Percentiles rank a stretch among this genome's conserved stretches.
Evolutionary conservation across 2,329 filamentous ascomycete species (phyloP).

Genomic region (Mycosphaerella sp.): DNA sequence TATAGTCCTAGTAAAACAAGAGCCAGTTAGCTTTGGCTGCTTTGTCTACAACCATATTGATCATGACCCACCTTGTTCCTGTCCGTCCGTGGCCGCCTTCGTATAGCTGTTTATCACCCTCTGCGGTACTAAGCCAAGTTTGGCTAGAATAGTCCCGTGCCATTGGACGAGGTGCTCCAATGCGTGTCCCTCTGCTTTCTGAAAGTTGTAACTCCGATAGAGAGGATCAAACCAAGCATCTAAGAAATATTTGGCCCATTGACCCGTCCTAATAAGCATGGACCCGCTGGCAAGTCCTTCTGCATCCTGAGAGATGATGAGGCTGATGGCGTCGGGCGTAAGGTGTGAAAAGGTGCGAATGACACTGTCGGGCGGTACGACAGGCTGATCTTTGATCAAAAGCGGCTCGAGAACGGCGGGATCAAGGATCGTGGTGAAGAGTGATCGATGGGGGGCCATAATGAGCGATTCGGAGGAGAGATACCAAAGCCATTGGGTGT

Average conservation of each 20-base stretch:
- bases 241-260: slow-evolving; percentile 87
- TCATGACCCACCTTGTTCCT: slow-evolving; percentile 20
- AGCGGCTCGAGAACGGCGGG: slow-evolving; percentile 61
- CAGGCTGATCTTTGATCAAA: slow-evolving; percentile 78
- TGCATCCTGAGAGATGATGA: slow-evolving; percentile 78
- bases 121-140: slow-evolving; percentile 84
- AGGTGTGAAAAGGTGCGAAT: slow-evolving; percentile 89
- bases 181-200: slow-evolving; percentile 87
- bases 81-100: slow-evolving; percentile 35
- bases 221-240: slow-evolving; percentile 96
- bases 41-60: not conserved
- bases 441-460: slow-evolving; percentile 67
- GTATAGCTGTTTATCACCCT: slow-evolving; percentile 75
- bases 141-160: slow-evolving; percentile 92
- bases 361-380: slow-evolving; percentile 93
- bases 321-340: slow-evolving; percentile 68
- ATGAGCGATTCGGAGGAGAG: slow-evolving; percentile 80
- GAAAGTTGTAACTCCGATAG: slow-evolving; percentile 91
- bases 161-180: slow-evolving; percentile 65
- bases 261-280: slow-evolving; percentile 73
- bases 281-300: slow-evolving; percentile 71
- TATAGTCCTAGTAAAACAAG: slow-evolving; percentile 46
- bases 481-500: slow-evolving; percentile 77
- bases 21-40: not conserved
- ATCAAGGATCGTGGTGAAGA: slow-evolving; percentile 67